phyloP scores from a whole-genome alignment of 306 rosid species.

The Cucurbita moschata region DNA sequence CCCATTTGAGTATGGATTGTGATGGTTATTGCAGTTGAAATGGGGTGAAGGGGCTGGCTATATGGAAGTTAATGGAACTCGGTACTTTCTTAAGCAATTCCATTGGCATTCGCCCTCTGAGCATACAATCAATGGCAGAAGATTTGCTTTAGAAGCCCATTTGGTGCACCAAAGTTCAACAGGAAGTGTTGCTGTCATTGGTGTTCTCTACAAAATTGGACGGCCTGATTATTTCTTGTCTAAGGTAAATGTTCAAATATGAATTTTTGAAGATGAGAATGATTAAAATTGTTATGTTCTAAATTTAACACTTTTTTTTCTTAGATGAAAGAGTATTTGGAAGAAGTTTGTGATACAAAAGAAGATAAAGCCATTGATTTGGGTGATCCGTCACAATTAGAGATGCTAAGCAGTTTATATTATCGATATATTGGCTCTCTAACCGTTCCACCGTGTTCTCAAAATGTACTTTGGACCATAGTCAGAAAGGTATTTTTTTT shows the following conservation, averaged over 20 bases:
- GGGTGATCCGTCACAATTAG: conserved; percentile 26
- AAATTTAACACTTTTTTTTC: not conserved
- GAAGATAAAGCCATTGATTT: conserved; percentile 11
- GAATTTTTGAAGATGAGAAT: too few relatives aligned
- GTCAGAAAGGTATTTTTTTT: conserved; percentile 9
- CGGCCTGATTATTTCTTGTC: conserved; percentile 34
- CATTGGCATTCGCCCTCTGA: conserved; percentile 89
- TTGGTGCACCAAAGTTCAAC: conserved; percentile 39
- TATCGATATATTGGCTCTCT: conserved; percentile 68
- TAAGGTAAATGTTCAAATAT: conserved; percentile 10
- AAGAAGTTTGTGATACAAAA: conserved; percentile 6
- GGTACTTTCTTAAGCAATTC: conserved; percentile 30
- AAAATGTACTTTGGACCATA: conserved; percentile 51
- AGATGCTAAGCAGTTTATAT: conserved; percentile 13
- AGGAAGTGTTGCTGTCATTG: conserved; percentile 41
- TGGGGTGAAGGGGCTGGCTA: conserved; percentile 29
- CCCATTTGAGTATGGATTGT: too few relatives aligned
- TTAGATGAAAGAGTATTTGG: conserved; percentile 22
- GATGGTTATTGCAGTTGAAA: conserved; percentile 26
- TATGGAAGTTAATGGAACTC: conserved; percentile 32
- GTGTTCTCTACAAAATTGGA: conserved; percentile 37
- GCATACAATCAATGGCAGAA: conserved; percentile 45
- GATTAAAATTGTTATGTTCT: not conserved
- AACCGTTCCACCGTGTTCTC: conserved; percentile 58
- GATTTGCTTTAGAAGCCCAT: conserved; percentile 50